phyloP scores from a whole-genome alignment of 2,329 filamentous ascomycete genomes.

The Verticillium klebahnii region DNA sequence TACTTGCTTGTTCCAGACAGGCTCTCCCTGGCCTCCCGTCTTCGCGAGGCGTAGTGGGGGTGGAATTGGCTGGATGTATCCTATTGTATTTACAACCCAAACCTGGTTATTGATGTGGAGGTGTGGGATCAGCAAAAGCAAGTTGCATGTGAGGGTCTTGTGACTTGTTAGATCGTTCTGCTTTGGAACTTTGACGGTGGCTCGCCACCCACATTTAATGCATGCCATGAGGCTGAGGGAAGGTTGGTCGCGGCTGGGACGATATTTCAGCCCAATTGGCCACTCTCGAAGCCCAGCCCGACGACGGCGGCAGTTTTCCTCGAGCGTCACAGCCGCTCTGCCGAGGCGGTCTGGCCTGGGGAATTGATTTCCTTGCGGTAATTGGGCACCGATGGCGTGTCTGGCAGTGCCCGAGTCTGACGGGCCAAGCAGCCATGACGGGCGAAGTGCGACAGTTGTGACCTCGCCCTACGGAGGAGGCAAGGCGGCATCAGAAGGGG shows the following conservation, averaged over 20 bases:
- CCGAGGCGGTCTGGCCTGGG: background rate
- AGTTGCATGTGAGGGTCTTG: background rate
- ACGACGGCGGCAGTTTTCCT: background rate
- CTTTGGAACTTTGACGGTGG: too few relatives aligned
- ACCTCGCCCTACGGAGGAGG: background rate
- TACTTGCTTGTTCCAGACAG: constrained; percentile 2
- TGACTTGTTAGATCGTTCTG: background rate
- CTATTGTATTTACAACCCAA: background rate
- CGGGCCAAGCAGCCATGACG: background rate
- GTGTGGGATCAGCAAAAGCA: background rate
- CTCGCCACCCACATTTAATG: background rate
- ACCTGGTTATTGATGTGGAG: background rate
- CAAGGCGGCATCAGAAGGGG: background rate
- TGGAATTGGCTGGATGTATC: background rate
- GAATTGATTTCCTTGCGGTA: background rate
- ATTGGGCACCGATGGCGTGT: background rate
- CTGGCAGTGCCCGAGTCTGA: background rate
- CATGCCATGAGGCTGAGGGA: background rate
- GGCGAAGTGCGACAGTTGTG: background rate
- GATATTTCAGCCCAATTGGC: constrained; percentile 4
- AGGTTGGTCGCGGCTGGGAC: background rate
- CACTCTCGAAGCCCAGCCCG: background rate
- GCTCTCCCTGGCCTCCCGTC: background rate
- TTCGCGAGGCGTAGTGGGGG: background rate
- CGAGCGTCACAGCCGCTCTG: background rate